A percentile compares a stretch with the other conserved stretches of the same genome.
Conservation (phyloP, 441 rosid species). For the Gossypium laxum region DNA sequence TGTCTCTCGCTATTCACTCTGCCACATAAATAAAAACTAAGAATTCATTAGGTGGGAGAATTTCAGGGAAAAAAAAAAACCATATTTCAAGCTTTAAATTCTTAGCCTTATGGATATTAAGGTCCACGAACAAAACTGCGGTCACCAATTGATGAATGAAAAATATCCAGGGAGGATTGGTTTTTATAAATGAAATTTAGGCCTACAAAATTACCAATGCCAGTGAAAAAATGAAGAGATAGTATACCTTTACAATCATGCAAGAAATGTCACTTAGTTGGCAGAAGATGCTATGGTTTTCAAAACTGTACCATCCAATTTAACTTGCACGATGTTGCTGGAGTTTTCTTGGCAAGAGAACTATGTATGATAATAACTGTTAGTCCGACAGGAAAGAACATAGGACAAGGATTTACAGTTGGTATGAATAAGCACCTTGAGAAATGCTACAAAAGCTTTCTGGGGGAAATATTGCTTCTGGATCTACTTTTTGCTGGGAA, state of each 20-base stretch:
- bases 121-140: not conserved
- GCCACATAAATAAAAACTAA: not conserved
- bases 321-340: conserved; percentile 18
- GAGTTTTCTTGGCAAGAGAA: conserved; percentile 50
- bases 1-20: not conserved
- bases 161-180: not conserved
- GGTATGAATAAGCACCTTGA: conserved; percentile 36
- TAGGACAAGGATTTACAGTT: not conserved
- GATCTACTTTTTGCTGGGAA: conserved; percentile 44
- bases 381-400: conserved; percentile 9
- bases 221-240: not conserved
- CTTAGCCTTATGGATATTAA: not conserved
- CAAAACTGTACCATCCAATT: not conserved
- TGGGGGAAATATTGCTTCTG: conserved; percentile 35
- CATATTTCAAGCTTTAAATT: not conserved
- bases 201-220: not conserved
- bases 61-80: not conserved
- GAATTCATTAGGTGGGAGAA: not conserved
- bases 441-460: conserved; percentile 37
- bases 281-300: not conserved
- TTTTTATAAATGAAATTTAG: not conserved
- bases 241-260: conserved; percentile 1
- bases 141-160: not conserved
- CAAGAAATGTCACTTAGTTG: not conserved
- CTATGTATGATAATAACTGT: conserved; percentile 26